phyloP scores from a whole-genome alignment of 352 stramenopile genomes.

The Phytophthora hibernalis region DNA sequence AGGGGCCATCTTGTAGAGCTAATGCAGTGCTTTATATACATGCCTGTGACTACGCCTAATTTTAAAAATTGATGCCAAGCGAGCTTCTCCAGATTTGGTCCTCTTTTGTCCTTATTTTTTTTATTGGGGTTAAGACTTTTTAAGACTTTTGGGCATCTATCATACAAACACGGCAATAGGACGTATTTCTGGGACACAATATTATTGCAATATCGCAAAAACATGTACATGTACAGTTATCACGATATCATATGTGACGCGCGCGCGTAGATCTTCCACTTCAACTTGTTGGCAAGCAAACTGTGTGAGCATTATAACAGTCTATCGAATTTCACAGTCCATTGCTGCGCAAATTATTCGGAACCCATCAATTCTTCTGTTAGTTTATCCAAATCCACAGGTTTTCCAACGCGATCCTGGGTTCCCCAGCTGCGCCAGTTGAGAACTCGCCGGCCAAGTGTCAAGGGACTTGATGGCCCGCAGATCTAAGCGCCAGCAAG shows the following conservation, averaged over 20 bases:
- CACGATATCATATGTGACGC: background rate
- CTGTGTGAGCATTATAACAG: background rate
- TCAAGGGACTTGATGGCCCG: slow-evolving; percentile 40
- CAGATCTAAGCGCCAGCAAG: slow-evolving; percentile 39
- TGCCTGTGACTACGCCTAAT: too few relatives aligned
- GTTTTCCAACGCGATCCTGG: slow-evolving; percentile 13
- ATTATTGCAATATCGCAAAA: background rate
- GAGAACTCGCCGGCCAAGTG: slow-evolving; percentile 28
- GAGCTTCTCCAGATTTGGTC: too few relatives aligned
- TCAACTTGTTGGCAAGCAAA: background rate
- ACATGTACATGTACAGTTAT: too few relatives aligned
- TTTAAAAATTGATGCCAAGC: too few relatives aligned
- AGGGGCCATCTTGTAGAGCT: too few relatives aligned
- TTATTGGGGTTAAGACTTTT: too few relatives aligned
- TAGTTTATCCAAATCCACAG: background rate
- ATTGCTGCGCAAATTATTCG: background rate
- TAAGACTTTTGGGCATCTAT: too few relatives aligned
- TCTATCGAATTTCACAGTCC: background rate
- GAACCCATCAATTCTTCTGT: background rate
- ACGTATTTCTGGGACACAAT: too few relatives aligned
- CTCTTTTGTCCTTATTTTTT: too few relatives aligned
- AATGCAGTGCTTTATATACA: too few relatives aligned
- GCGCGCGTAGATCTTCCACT: slow-evolving; percentile 5
- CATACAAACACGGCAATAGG: too few relatives aligned
- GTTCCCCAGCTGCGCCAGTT: slow-evolving; percentile 47